Conservation (phyloP, 2,329 filamentous ascomycete genomes). For the Sclerotinia borealis region DNA sequence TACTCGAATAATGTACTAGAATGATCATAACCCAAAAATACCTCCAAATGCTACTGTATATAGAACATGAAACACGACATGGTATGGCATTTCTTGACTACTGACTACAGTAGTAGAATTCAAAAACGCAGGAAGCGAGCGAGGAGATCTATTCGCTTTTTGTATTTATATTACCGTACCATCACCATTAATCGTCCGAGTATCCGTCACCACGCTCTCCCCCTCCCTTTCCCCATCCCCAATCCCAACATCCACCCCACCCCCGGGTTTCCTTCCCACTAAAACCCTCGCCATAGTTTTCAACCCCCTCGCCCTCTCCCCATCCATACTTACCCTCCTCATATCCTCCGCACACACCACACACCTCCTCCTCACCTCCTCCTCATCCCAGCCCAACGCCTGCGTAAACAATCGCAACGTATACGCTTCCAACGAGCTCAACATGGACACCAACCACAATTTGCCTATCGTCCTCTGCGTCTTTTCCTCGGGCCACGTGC, state of each 20-base stretch:
- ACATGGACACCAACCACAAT: constrained; percentile 23
- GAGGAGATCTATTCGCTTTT: neutral
- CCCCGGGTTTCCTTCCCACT: constrained; percentile 26
- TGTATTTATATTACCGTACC: neutral
- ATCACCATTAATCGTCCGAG: neutral
- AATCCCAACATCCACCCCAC: neutral
- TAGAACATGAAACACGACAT: neutral
- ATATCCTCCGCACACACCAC: constrained; percentile 15
- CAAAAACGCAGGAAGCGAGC: neutral
- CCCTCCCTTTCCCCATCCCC: neutral
- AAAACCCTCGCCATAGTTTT: constrained; percentile 22
- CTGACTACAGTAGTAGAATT: neutral
- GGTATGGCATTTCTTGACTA: neutral
- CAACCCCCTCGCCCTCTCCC: constrained; percentile 21
- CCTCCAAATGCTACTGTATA: neutral
- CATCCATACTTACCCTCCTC: constrained; percentile 21
- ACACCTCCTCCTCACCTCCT: constrained; percentile 21
- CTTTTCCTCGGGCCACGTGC: constrained; percentile 34
- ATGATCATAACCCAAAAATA: no score
- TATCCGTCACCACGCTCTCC: neutral
- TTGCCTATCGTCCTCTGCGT: constrained; percentile 24
- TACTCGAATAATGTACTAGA: no score
- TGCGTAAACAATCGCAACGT: constrained; percentile 25
- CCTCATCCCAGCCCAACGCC: constrained; percentile 25
- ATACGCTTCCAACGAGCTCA: constrained; percentile 25